Evolutionary conservation across 306 rosid species (phyloP), one percentile per base, ranked within the genome.

Genomic region (Lathyrus aphaca): DNA sequence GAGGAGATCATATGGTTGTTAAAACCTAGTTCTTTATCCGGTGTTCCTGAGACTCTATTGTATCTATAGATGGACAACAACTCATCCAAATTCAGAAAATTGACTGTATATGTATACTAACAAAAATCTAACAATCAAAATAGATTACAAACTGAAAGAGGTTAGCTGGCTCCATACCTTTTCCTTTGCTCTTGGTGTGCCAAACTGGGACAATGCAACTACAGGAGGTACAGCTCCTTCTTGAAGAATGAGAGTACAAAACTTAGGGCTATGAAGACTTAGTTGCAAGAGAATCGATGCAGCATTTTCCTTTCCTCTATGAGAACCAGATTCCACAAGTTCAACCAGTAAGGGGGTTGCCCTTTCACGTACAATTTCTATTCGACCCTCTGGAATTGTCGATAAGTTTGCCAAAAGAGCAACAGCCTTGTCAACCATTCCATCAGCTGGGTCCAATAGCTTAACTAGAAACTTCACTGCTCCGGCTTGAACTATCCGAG

Each of bases 151-250:
- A 56, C 40, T 7, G 40, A 56, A 27, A 56, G 18, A 63, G 16
- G 57, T 56, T 40, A 76, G 77, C 64, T 32, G 38, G 71, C 61
- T 67, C n/a, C 71, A 53, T 72, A 94, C 98, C 98, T 90, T 94
- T 78, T 94, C 98, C 80, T 74, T 90, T 19, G 98, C 97, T 80
- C 98, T 87, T 40, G 95, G 81, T 6, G 95, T 90, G 65, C 98
- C 97, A 35, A 86, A 87, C 74, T 88, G 98, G 32, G 96, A 88
- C 64, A 94, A 78, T 71, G 89, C 97, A 66, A 94, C 98, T 38
- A 94, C 74, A 19, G 98, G 96, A n/a, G 98, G 98, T 17, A 94
- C 97, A 6, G 96, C 97, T 69, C 98, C 98, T 90, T 94, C 98
- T 83, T 88, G 97, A 45, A 94, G 86, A 85, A 94, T 84, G 74